Evolutionary conservation across 768 basidiomycete species (phyloP).

Genomic region (Russula foetens): DNA sequence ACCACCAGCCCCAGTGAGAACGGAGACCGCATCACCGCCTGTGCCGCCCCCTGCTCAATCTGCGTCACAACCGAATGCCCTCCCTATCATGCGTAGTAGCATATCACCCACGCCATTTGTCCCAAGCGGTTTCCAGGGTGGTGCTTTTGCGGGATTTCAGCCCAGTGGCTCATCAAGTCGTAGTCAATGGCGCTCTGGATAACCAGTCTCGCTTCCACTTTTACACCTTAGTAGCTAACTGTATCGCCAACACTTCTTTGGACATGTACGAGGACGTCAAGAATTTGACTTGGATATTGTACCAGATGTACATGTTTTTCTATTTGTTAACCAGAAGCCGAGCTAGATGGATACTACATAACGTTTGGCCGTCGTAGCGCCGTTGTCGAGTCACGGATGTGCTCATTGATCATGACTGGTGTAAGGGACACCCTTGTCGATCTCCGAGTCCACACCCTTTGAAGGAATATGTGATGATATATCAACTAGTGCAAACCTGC

Average conservation of each 20-base stretch:
- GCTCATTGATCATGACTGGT: no score
- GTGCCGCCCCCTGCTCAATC: constrained; percentile 13
- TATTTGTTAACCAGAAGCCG: neutral
- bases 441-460: no score
- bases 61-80: constrained; percentile 12
- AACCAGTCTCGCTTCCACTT: neutral
- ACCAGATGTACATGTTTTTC: neutral
- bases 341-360: no score
- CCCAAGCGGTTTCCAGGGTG: constrained; percentile 10
- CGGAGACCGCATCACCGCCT: neutral
- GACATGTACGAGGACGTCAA: neutral
- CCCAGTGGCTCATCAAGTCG: constrained; percentile 10
- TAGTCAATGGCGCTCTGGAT: constrained; percentile 11
- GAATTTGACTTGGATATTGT: neutral
- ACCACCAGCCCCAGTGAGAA: constrained; percentile 33
- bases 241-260: neutral
- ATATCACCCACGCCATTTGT: constrained; percentile 9
- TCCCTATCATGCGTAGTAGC: constrained; percentile 15
- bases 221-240: neutral
- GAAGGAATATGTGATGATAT: no score
- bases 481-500: no score
- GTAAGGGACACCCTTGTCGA: no score
- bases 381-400: neutral
- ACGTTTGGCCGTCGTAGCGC: neutral
- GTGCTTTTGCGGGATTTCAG: constrained; percentile 13